Base-by-base conservation (phyloP, 441 rosid species). In the Iberis amara region DNA sequence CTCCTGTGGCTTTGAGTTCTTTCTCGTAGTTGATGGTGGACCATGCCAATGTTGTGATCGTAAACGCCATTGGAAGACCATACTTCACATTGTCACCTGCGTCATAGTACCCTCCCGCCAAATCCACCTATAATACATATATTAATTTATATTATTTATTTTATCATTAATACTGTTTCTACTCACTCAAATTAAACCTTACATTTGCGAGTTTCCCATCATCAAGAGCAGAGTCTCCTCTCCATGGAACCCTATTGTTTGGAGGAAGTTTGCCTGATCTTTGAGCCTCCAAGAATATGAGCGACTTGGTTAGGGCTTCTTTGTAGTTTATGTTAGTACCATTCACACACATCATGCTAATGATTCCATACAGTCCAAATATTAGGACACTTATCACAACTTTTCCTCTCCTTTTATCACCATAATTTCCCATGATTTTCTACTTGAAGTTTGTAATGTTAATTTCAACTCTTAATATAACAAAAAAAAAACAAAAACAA, bases 1-100 rank as follows among this genome's bases (percentile, higher is more conserved):
- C 95, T 3, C 90, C 80, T 0, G 77, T n/a, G 1, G 84, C 70
- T 37, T 36, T 31, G 2, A 91, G 71, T 66, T 88, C 87, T 37
- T 55, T 47, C 7, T 55, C 55, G 37, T 80, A 91, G 40, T 50
- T 31, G 3, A 83, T 37, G 10, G 83, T 77, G 15, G 82, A 64
- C 98, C 95, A 83, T 2, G 98, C 66, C 2, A 91, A 46, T 0
- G 95, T 91, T 33, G 96, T 85, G 33, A 85, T 39, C 0, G 95
- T 91, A 60, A 85, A 91, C 1, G 98, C 98, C 96, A 87, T 76
- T 4, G 96, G 98, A 5, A 91, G 57, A 24, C 95, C 94, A n/a
- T 79, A 91, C 59, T 91, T 85, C 28, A 91, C 86, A 42, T 91
- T 91, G 76, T 91, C 98, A 26, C 98, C 98, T 2, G 96, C 98